These are phyloP conservation scores for Francoa sonchifolia DNA, from an alignment of 441 rosid genomes.

Conservation along the genomic window DNA sequence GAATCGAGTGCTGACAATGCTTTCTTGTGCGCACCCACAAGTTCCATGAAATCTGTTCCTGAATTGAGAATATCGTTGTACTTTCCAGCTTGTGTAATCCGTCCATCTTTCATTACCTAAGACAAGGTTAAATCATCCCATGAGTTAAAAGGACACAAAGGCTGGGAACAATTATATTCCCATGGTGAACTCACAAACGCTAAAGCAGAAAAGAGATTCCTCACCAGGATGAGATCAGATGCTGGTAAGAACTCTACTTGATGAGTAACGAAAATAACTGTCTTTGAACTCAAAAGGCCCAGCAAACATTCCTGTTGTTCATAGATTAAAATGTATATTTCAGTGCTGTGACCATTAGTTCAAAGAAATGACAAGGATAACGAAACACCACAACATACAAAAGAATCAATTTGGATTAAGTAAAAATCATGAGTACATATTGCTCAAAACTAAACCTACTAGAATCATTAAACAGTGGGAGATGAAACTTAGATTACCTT, in stretches of 20 bases:
- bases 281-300: slow-evolving; percentile 34
- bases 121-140: neutral
- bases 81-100: slow-evolving; percentile 73
- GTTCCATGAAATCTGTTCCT: slow-evolving; percentile 76
- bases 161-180: neutral
- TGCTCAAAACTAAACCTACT: neutral
- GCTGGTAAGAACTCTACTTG: slow-evolving; percentile 54
- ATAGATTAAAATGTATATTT: neutral
- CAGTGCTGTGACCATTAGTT: no score
- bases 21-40: slow-evolving; percentile 69
- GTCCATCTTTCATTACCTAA: slow-evolving; percentile 87
- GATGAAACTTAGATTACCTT: slow-evolving; percentile 29
- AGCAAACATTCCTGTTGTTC: slow-evolving; percentile 42
- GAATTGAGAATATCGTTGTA: slow-evolving; percentile 57
- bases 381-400: neutral
- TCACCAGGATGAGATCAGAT: slow-evolving; percentile 59
- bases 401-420: neutral
- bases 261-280: slow-evolving; percentile 55
- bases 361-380: no score
- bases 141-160: neutral
- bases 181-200: neutral
- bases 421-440: neutral
- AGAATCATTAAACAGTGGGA: no score
- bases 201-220: slow-evolving; percentile 4
- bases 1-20: slow-evolving; percentile 49